phyloP scores from a whole-genome alignment of 208 protist genomes.

The Acanthamoeba lugdunensis region DNA sequence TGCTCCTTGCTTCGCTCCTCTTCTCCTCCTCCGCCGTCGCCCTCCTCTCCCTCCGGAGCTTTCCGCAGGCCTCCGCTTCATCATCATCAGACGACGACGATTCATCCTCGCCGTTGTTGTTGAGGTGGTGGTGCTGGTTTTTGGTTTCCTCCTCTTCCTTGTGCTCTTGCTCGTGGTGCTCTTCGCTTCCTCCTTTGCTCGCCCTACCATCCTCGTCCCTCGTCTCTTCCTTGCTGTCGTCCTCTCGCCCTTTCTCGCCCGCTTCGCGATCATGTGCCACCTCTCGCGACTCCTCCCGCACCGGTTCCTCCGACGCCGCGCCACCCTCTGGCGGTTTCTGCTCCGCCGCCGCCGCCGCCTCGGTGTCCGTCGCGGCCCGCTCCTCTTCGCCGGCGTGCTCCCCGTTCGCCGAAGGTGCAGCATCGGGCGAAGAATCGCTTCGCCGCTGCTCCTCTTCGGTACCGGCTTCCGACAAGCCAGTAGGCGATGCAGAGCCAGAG shows the following conservation, averaged over 20 bases:
- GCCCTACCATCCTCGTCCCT: not conserved
- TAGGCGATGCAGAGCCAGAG: too few relatives aligned
- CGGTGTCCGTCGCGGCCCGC: not conserved
- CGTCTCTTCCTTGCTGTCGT: not conserved
- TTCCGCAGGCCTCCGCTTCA: not conserved
- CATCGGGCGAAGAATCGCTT: conserved; percentile 17
- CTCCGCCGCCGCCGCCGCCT: too few relatives aligned
- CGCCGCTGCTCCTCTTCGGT: not conserved
- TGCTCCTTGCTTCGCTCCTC: not conserved
- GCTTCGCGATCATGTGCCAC: not conserved
- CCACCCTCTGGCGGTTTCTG: too few relatives aligned
- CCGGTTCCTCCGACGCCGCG: not conserved
- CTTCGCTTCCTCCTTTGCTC: not conserved
- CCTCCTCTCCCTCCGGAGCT: not conserved
- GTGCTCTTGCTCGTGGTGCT: not conserved
- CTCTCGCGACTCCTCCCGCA: not conserved
- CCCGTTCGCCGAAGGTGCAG: not conserved
- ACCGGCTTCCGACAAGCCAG: too few relatives aligned
- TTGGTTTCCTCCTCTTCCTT: not conserved
- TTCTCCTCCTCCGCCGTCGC: not conserved
- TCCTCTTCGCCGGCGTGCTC: not conserved
- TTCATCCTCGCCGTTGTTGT: not conserved
- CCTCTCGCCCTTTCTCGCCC: not conserved
- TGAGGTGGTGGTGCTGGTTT: not conserved
- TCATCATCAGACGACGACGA: too few relatives aligned